Percentiles rank a stretch among this genome's conserved stretches.
Evolutionary conservation across 371 early-diverging fungal species (phyloP).

Genomic region (Mortierella sp.): DNA sequence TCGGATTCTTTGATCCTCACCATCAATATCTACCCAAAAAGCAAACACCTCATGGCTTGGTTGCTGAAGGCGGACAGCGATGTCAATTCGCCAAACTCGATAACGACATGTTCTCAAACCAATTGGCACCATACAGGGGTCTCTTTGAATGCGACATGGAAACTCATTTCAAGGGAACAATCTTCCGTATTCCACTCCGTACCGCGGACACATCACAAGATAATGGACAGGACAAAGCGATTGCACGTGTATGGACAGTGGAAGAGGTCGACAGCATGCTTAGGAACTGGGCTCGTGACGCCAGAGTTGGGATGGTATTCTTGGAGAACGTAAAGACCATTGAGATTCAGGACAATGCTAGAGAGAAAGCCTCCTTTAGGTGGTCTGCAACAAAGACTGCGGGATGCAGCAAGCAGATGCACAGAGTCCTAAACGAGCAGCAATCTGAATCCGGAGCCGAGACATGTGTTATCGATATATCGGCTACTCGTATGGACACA

Average conservation of each 20-base stretch:
- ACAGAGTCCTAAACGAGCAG: not conserved
- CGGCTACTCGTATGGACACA: not conserved
- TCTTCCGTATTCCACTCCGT: constrained; percentile 54
- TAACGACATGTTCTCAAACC: constrained; percentile 13
- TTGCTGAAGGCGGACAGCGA: constrained; percentile 23
- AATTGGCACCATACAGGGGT: constrained; percentile 37
- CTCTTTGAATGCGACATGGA: constrained; percentile 37
- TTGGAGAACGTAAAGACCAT: constrained; percentile 30
- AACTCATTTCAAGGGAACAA: constrained; percentile 41
- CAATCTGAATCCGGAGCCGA: not conserved
- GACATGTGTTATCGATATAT: constrained; percentile 1
- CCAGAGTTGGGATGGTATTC: constrained; percentile 43
- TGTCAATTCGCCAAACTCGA: constrained; percentile 18
- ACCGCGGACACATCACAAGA: not conserved
- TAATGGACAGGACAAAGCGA: not conserved
- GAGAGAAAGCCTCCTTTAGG: not conserved
- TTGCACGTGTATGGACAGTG: constrained; percentile 8
- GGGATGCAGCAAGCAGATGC: not conserved
- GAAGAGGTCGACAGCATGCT: constrained; percentile 17
- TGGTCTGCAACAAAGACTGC: constrained; percentile 1
- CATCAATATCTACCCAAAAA: constrained; percentile 20
- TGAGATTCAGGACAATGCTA: constrained; percentile 10
- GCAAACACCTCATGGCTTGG: not conserved
- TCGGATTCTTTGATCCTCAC: constrained; percentile 53
- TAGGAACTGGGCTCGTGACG: constrained; percentile 13